Percentiles rank a stretch among this genome's conserved stretches.
Evolutionary conservation across 495 filamentous ascomycete species (phyloP).

Genomic region (Trypethelium eluteriae): DNA sequence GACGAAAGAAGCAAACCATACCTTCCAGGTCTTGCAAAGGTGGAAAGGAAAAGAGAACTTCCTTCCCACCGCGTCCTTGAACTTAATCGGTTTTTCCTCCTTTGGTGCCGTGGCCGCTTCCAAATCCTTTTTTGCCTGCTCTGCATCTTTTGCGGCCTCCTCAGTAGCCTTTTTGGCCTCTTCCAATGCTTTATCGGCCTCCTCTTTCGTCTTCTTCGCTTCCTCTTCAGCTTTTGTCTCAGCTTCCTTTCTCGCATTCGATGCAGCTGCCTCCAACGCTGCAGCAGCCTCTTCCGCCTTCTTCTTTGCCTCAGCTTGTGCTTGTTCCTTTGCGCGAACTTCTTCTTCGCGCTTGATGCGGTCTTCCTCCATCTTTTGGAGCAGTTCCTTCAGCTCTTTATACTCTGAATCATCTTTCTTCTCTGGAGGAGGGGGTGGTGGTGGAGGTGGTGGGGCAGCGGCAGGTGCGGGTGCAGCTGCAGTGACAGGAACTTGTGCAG

Average conservation of each 20-base stretch:
- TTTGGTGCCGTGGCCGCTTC: constrained; percentile 42
- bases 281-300: constrained; percentile 36
- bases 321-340: constrained; percentile 30
- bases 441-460: neutral
- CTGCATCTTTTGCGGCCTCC: constrained; percentile 35
- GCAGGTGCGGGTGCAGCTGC: constrained; percentile 5
- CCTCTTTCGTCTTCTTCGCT: constrained; percentile 23
- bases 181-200: constrained; percentile 25
- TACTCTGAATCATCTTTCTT: constrained; percentile 7
- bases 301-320: constrained; percentile 32
- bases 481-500: constrained; percentile 9
- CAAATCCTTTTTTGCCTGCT: constrained; percentile 43
- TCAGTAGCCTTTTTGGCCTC: constrained; percentile 27
- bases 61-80: constrained; percentile 78
- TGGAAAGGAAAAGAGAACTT: constrained; percentile 83
- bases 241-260: constrained; percentile 26
- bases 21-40: constrained; percentile 71
- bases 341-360: constrained; percentile 29
- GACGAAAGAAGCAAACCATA: constrained; percentile 30
- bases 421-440: constrained; percentile 13
- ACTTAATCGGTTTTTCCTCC: constrained; percentile 52
- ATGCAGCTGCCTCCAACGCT: constrained; percentile 33
- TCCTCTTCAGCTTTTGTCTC: constrained; percentile 27
- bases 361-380: constrained; percentile 33
- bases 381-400: constrained; percentile 30